Conservation (phyloP, 257 asterid species). For the Ballota nigra region DNA sequence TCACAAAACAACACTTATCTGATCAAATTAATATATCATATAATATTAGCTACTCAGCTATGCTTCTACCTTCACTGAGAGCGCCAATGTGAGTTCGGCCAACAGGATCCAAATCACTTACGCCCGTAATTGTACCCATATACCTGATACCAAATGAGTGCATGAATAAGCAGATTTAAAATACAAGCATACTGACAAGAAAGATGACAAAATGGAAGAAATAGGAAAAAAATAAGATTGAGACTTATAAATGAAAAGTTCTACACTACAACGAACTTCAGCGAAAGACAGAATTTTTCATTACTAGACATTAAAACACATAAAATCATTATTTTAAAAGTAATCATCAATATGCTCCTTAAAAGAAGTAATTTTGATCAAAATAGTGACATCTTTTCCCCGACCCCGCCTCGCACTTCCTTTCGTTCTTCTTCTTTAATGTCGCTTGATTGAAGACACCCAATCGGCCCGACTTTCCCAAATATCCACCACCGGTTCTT, state of each 20-base stretch:
- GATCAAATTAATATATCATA: not conserved
- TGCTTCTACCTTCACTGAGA: conserved; percentile 77
- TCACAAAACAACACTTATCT: not conserved
- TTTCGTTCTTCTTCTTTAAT: too few relatives aligned
- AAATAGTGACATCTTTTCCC: too few relatives aligned
- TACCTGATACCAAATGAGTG: conserved; percentile 46
- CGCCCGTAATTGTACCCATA: conserved; percentile 90
- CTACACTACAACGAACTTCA: not conserved
- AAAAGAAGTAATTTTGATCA: too few relatives aligned
- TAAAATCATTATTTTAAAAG: too few relatives aligned
- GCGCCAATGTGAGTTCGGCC: conserved; percentile 97
- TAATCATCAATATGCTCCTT: too few relatives aligned
- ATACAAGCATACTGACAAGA: too few relatives aligned
- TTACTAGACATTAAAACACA: not conserved
- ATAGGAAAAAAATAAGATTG: not conserved
- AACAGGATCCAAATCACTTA: conserved; percentile 82
- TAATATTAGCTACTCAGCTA: not conserved
- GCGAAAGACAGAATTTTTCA: too few relatives aligned
- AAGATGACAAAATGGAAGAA: not conserved
- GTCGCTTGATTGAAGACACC: too few relatives aligned
- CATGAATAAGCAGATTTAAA: not conserved
- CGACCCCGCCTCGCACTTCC: too few relatives aligned
- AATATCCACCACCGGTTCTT: too few relatives aligned
- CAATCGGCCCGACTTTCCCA: too few relatives aligned
- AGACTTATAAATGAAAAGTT: not conserved